Percentiles rank a stretch among this genome's conserved stretches.
Evolutionary conservation across 2,329 filamentous ascomycete species (phyloP).

Genomic region (Fusarium aywerte): DNA sequence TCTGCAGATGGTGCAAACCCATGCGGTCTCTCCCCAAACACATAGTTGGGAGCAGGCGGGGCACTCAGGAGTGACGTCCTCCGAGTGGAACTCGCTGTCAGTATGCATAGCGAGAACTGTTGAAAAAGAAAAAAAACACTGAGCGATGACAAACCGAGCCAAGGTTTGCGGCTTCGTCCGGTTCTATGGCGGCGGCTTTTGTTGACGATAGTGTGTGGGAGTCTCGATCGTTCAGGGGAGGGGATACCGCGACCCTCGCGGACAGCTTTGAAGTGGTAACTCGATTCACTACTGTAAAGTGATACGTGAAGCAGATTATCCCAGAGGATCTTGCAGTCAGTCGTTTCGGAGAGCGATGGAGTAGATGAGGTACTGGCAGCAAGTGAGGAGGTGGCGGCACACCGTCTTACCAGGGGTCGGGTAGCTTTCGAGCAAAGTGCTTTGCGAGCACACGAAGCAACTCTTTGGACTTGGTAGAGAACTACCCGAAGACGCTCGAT

Average conservation of each 20-base stretch:
- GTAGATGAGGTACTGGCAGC: too few relatives aligned
- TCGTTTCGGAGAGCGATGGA: neutral
- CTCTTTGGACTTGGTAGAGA: neutral
- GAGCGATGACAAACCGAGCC: neutral
- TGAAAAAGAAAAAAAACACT: too few relatives aligned
- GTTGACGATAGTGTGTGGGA: neutral
- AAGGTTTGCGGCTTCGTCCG: neutral
- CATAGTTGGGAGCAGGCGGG: neutral
- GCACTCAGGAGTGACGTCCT: neutral
- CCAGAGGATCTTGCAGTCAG: neutral
- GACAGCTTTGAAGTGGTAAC: neutral
- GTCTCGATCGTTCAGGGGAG: neutral
- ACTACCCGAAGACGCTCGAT: neutral
- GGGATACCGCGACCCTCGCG: neutral
- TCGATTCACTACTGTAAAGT: neutral
- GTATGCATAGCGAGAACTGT: neutral
- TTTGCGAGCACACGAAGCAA: neutral
- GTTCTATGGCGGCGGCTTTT: neutral
- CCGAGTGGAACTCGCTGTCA: neutral
- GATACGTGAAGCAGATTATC: neutral
- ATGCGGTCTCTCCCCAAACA: neutral
- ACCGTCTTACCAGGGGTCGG: neutral
- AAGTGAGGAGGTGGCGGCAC: neutral
- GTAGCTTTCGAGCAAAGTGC: neutral
- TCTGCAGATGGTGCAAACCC: neutral